Conservation (phyloP, 495 filamentous ascomycete genomes). For the Glutinoglossum americanum region DNA sequence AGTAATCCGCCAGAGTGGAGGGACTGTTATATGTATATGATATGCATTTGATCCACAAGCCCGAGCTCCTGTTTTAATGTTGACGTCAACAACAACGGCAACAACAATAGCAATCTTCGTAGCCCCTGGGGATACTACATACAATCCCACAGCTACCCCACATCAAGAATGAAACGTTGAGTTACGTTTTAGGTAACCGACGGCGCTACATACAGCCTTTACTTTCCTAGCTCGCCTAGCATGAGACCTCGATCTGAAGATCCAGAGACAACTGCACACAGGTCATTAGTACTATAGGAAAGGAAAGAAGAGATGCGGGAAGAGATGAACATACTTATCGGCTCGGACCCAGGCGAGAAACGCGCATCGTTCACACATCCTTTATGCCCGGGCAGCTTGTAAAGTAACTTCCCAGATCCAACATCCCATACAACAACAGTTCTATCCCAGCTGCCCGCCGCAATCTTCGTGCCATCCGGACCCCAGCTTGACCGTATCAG, state of each 20-base stretch:
- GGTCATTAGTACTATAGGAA: conserved; percentile 1
- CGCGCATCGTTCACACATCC: conserved; percentile 89
- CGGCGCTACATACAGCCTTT: no score
- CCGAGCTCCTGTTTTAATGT: no score
- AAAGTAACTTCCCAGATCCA: conserved; percentile 62
- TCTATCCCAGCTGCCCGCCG: conserved; percentile 72
- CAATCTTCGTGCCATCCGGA: conserved; percentile 63
- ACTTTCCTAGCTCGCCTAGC: conserved; percentile 53
- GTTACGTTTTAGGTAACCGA: no score
- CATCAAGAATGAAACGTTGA: no score
- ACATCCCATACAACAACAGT: conserved; percentile 81
- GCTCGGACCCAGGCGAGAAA: conserved; percentile 64
- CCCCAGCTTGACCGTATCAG: conserved; percentile 84
- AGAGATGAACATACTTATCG: conserved; percentile 51
- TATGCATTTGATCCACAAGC: no score
- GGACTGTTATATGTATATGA: no score
- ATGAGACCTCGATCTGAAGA: conserved; percentile 66
- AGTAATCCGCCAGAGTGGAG: no score
- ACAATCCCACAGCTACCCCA: no score
- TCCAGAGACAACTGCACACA: conserved; percentile 60
- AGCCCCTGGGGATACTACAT: no score
- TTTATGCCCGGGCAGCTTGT: conserved; percentile 89
- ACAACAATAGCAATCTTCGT: no score
- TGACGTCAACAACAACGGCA: no score
- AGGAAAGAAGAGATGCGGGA: conserved; percentile 6